Conservation (phyloP, 169 alveolate genomes). For the Neospora caninum region DNA sequence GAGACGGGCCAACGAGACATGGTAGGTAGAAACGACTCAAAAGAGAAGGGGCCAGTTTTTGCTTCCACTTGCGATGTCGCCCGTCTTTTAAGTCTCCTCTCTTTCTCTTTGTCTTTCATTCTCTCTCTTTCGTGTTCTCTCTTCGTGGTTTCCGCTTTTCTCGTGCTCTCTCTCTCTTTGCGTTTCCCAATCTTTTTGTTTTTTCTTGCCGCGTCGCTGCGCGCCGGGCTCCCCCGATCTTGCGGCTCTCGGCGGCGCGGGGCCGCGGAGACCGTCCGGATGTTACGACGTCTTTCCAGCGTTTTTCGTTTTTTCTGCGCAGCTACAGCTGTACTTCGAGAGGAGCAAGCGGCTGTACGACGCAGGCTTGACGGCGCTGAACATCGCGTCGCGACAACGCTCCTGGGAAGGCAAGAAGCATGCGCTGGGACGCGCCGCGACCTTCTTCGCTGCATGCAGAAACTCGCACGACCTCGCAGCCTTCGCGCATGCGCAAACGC, state of each 20-base stretch:
- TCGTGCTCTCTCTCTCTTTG: too few relatives aligned
- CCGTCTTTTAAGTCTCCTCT: background rate
- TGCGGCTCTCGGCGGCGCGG: too few relatives aligned
- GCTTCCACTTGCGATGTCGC: background rate
- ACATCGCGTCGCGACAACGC: background rate
- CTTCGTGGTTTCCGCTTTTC: too few relatives aligned
- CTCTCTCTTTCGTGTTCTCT: too few relatives aligned
- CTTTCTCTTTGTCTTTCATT: background rate
- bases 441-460: background rate
- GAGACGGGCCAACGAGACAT: slow-evolving; percentile 28
- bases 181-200: too few relatives aligned
- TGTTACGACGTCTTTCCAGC: too few relatives aligned
- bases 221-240: too few relatives aligned
- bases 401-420: background rate
- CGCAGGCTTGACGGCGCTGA: slow-evolving; percentile 16
- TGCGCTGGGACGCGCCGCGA: background rate
- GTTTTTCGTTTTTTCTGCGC: background rate
- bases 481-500: background rate
- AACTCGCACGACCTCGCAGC: slow-evolving; percentile 14
- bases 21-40: background rate
- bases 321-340: slow-evolving; percentile 30
- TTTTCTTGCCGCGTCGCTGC: too few relatives aligned
- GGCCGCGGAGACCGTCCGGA: too few relatives aligned
- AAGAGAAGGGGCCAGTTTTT: background rate
- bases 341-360: background rate